phyloP scores from a whole-genome alignment of 2,329 filamentous ascomycete genomes.

The Fusarium sp. region DNA sequence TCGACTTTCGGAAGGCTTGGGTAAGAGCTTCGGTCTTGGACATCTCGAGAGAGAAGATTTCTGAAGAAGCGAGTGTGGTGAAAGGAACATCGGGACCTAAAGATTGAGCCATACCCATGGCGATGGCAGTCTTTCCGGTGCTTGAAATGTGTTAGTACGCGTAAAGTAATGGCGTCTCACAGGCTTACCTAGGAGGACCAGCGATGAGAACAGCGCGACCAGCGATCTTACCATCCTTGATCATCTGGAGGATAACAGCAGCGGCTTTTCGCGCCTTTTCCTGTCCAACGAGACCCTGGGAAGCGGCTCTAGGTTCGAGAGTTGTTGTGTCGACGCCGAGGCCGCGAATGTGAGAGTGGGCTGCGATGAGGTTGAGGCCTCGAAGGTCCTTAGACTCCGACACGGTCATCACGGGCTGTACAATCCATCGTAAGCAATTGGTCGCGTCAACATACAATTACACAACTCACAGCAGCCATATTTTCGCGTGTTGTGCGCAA shows the following conservation, averaged over 20 bases:
- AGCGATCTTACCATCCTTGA: constrained; percentile 98
- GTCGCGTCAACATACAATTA: constrained; percentile 13
- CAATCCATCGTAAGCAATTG: constrained; percentile 43
- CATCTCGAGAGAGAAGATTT: constrained; percentile 99
- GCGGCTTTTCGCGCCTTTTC: constrained; percentile 97
- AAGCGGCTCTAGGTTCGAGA: constrained; percentile 85
- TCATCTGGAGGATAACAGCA: constrained; percentile 97
- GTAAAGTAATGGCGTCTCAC: not conserved
- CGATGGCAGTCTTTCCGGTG: constrained; percentile 98
- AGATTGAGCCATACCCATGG: constrained; percentile 98
- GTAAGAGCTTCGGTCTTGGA: constrained; percentile 98
- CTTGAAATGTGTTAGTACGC: constrained; percentile 61
- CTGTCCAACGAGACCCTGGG: constrained; percentile 95
- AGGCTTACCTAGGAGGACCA: constrained; percentile 82
- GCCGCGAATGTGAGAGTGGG: constrained; percentile 97
- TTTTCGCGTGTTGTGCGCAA: constrained; percentile 52
- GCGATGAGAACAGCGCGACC: constrained; percentile 95
- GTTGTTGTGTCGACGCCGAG: constrained; percentile 94
- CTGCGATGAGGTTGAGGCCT: constrained; percentile 96
- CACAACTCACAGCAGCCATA: constrained; percentile 68
- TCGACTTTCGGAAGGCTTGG: constrained; percentile 98
- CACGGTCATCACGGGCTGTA: constrained; percentile 79
- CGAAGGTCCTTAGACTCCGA: constrained; percentile 96
- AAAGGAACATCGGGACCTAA: constrained; percentile 95
- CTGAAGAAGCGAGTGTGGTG: constrained; percentile 93